Conservation (phyloP, 495 filamentous ascomycete species). For the Neurospora pannonica region DNA sequence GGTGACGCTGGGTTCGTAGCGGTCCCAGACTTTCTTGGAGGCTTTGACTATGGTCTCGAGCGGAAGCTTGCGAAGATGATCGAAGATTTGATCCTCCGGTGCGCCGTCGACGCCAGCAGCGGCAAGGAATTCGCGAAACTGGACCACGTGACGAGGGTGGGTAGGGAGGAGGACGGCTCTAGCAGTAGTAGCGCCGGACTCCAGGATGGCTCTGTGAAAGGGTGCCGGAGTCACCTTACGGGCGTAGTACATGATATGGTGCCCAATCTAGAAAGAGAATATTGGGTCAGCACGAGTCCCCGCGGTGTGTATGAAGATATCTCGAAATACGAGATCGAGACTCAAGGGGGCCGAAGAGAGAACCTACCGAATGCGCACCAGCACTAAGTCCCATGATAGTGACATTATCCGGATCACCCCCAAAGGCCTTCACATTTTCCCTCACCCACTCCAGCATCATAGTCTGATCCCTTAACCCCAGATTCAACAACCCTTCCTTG, state of each 20-base stretch:
- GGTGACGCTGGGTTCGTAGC: conserved; percentile 44
- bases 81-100: conserved; percentile 36
- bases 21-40: conserved; percentile 41
- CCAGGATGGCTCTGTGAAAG: conserved; percentile 55
- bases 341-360: not conserved
- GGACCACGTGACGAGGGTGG: conserved; percentile 47
- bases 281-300: not conserved
- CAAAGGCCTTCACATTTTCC: conserved; percentile 50
- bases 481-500: conserved; percentile 50
- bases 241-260: conserved; percentile 50
- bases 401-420: conserved; percentile 52
- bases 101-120: conserved; percentile 32
- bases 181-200: conserved; percentile 55
- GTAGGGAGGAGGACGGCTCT: conserved; percentile 47
- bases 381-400: conserved; percentile 60
- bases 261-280: conserved; percentile 43
- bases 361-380: conserved; percentile 52
- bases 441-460: conserved; percentile 55
- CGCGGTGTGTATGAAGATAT: not conserved
- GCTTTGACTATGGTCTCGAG: conserved; percentile 37
- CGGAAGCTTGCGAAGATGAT: conserved; percentile 41
- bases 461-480: conserved; percentile 62
- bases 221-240: conserved; percentile 23
- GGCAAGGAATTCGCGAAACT: conserved; percentile 49
- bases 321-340: not conserved